A percentile compares a stretch with the other conserved stretches of the same genome.
Evolutionary conservation across 2,329 filamentous ascomycete species (phyloP).

Genomic region (Cercospora zeae-maydis): DNA sequence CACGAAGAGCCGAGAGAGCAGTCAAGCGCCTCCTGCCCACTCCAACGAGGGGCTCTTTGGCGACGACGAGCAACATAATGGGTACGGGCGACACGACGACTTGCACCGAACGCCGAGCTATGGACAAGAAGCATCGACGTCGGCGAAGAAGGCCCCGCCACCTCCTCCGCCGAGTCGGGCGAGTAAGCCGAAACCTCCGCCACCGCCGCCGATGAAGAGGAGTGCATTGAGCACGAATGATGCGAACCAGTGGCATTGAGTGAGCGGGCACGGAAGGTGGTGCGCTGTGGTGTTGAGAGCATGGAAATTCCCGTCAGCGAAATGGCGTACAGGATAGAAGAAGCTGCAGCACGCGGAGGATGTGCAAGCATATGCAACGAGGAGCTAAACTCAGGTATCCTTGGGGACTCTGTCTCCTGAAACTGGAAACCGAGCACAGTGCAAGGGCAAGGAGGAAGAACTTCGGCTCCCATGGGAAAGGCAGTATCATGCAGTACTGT

Average conservation of each 20-base stretch:
- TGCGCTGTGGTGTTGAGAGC: too few relatives aligned
- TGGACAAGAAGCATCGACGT: slow-evolving; percentile 29
- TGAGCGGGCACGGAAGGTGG: background rate
- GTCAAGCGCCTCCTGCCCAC: slow-evolving; percentile 3
- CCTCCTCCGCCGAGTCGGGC: slow-evolving; percentile 55
- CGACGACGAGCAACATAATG: slow-evolving; percentile 44
- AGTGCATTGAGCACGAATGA: slow-evolving; percentile 46
- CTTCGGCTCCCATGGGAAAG: too few relatives aligned
- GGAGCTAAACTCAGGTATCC: too few relatives aligned
- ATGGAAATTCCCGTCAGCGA: too few relatives aligned
- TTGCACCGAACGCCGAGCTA: slow-evolving; percentile 6
- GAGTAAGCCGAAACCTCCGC: slow-evolving; percentile 58
- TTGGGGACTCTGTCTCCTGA: too few relatives aligned
- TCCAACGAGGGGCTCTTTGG: slow-evolving; percentile 45
- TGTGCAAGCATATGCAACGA: too few relatives aligned
- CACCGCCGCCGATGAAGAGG: slow-evolving; percentile 63
- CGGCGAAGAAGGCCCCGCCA: slow-evolving; percentile 59
- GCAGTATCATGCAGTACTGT: too few relatives aligned
- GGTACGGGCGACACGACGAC: background rate
- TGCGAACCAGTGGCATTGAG: slow-evolving; percentile 29
- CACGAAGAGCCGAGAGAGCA: slow-evolving; percentile 31
- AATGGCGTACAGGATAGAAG: too few relatives aligned
- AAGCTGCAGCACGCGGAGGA: too few relatives aligned
- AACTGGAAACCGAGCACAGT: too few relatives aligned
- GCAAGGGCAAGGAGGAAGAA: too few relatives aligned